Evolutionary conservation across 2,329 filamentous ascomycete genomes (phyloP).

Genomic region (Thielaviopsis punctulata): DNA sequence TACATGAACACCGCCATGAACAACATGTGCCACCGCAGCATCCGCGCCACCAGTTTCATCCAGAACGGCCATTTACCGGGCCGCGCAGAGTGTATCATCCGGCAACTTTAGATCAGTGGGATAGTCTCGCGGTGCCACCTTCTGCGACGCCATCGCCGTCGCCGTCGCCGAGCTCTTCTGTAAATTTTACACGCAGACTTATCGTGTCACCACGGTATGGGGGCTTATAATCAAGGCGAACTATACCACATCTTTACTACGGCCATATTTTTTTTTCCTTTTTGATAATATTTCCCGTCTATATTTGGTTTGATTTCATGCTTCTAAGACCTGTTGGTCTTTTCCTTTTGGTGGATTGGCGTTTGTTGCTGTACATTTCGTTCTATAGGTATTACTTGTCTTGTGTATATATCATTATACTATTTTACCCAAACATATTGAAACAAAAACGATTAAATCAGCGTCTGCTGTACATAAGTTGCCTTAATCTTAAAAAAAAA

Average conservation of each 20-base stretch:
- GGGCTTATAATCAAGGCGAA: not conserved
- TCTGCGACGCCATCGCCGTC: not conserved
- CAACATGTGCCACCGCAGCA: slow-evolving; percentile 7
- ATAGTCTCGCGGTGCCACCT: not conserved
- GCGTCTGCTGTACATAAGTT: no score
- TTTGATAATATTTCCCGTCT: not conserved
- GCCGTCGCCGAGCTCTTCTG: not conserved
- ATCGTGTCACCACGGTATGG: not conserved
- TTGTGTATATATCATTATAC: not conserved
- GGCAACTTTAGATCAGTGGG: not conserved
- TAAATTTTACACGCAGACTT: not conserved
- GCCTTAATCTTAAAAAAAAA: no score
- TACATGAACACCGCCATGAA: not conserved
- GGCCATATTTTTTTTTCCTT: not conserved
- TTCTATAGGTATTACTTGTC: not conserved
- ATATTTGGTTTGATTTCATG: not conserved
- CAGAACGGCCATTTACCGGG: not conserved
- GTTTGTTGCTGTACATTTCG: not conserved
- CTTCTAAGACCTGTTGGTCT: not conserved
- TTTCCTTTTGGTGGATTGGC: not conserved
- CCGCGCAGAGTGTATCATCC: not conserved
- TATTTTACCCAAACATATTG: not conserved
- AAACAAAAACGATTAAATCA: no score
- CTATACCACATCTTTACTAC: not conserved
- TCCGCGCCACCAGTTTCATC: slow-evolving; percentile 2